Evolutionary conservation across 2,329 filamentous ascomycete species (phyloP).

Genomic region (Fusarium transvaalense): DNA sequence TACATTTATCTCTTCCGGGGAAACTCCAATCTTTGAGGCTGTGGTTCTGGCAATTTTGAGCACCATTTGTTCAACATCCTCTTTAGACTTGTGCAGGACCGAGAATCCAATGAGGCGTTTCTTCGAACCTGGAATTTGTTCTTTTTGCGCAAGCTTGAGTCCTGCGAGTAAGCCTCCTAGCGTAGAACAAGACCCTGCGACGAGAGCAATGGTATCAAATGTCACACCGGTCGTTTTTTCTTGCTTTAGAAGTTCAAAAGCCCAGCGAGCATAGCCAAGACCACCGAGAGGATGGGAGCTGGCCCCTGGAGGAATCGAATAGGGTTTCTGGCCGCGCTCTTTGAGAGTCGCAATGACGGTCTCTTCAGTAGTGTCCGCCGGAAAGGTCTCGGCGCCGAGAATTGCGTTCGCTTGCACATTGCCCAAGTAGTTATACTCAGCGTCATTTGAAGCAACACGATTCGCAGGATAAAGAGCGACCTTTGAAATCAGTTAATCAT

Average conservation of each 20-base stretch:
- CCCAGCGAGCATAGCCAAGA: conserved; percentile 33
- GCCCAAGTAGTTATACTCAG: conserved; percentile 27
- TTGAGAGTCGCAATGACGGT: conserved; percentile 6
- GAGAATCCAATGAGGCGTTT: conserved; percentile 26
- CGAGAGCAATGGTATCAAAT: conserved; percentile 19
- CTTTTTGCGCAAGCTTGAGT: conserved; percentile 24
- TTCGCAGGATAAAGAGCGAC: conserved; percentile 30
- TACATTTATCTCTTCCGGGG: conserved; percentile 14
- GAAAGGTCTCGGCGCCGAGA: conserved; percentile 30
- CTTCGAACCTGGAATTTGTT: background rate
- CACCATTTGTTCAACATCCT: conserved; percentile 16
- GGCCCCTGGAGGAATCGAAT: conserved; percentile 25
- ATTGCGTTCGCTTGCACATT: conserved; percentile 29
- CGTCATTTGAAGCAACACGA: conserved; percentile 3
- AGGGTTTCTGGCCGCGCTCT: conserved; percentile 15
- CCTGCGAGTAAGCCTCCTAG: conserved; percentile 26
- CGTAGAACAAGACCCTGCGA: conserved; percentile 34
- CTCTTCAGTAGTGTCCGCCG: conserved; percentile 14
- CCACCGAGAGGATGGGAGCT: conserved; percentile 27
- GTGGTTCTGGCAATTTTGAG: conserved; percentile 23
- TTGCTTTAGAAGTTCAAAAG: conserved; percentile 29
- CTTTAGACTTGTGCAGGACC: background rate
- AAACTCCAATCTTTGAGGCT: conserved; percentile 24
- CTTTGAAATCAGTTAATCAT: background rate
- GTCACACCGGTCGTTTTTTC: conserved; percentile 13